phyloP scores from a whole-genome alignment of 352 stramenopile species.

The Phytopythium kandeliae region DNA sequence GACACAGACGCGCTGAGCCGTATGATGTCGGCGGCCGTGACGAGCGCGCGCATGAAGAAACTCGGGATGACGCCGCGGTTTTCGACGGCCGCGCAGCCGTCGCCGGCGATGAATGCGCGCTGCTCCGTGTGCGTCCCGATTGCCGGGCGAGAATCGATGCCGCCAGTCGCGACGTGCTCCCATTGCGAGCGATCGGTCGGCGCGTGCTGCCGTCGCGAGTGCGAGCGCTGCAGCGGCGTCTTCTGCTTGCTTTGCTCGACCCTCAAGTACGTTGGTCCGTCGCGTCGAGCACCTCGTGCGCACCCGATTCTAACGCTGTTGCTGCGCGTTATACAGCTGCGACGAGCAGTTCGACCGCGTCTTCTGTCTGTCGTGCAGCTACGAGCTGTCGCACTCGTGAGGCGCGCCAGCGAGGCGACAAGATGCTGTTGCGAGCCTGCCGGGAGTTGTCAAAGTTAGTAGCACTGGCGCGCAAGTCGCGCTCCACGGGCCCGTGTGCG shows the following conservation, averaged over 20 bases:
- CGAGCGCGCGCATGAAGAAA: slow-evolving; percentile 65
- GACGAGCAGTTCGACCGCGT: slow-evolving; percentile 75
- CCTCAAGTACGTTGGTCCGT: slow-evolving; percentile 50
- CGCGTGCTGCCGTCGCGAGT: slow-evolving; percentile 55
- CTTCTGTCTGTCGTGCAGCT: slow-evolving; percentile 73
- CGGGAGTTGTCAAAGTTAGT: slow-evolving; percentile 14
- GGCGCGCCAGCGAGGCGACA: too few relatives aligned
- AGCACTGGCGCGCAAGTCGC: slow-evolving; percentile 1
- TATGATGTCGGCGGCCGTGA: slow-evolving; percentile 71
- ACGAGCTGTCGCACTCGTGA: slow-evolving; percentile 23
- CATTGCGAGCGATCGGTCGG: slow-evolving; percentile 65
- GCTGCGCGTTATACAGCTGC: slow-evolving; percentile 20
- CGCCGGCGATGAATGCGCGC: too few relatives aligned
- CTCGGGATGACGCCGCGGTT: slow-evolving; percentile 46
- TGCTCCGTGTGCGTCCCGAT: slow-evolving; percentile 36
- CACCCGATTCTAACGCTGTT: neutral
- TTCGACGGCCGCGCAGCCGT: slow-evolving; percentile 3
- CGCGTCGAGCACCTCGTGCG: too few relatives aligned
- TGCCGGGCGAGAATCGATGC: slow-evolving; percentile 11
- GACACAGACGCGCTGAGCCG: slow-evolving; percentile 59
- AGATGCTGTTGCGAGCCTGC: too few relatives aligned
- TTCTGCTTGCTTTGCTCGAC: slow-evolving; percentile 84
- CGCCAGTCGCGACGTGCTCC: slow-evolving; percentile 28
- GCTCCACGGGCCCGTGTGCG: neutral
- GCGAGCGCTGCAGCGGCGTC: slow-evolving; percentile 34